Conservation (phyloP, 305 asterid genomes). For the Solanum hybrid region DNA sequence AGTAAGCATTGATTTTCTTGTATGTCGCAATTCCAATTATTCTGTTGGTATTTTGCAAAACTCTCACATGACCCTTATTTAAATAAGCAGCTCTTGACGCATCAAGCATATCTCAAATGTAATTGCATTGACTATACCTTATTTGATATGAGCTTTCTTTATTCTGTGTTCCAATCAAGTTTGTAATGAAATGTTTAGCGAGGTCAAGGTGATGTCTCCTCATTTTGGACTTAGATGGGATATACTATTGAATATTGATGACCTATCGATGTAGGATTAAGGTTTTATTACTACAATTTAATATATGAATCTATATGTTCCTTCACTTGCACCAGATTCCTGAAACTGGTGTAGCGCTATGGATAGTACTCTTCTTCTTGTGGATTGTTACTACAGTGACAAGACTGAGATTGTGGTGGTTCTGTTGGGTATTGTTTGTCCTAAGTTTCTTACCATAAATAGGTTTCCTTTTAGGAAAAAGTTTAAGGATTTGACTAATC, state of each 20-base stretch:
- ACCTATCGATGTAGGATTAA: neutral
- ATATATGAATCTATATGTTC: neutral
- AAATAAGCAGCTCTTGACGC: neutral
- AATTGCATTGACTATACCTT: neutral
- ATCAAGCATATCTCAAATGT: neutral
- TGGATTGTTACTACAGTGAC: neutral
- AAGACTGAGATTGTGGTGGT: neutral
- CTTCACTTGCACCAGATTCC: neutral
- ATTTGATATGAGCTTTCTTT: neutral
- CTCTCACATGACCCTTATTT: neutral
- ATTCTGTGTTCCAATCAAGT: neutral
- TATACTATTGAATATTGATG: neutral
- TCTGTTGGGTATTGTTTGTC: too few species aligned
- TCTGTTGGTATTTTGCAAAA: neutral
- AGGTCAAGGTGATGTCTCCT: neutral
- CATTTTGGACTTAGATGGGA: neutral
- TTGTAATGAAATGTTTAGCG: neutral
- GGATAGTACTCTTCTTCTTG: neutral
- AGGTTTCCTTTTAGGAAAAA: neutral
- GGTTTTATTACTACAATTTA: neutral
- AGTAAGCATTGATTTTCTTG: neutral
- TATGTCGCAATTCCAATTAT: neutral
- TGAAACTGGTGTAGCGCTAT: neutral
- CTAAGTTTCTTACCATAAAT: too few species aligned
- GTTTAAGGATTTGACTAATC: neutral